phyloP scores from a whole-genome alignment of 164 flowering plant species.

The Cinnamomum chago region DNA sequence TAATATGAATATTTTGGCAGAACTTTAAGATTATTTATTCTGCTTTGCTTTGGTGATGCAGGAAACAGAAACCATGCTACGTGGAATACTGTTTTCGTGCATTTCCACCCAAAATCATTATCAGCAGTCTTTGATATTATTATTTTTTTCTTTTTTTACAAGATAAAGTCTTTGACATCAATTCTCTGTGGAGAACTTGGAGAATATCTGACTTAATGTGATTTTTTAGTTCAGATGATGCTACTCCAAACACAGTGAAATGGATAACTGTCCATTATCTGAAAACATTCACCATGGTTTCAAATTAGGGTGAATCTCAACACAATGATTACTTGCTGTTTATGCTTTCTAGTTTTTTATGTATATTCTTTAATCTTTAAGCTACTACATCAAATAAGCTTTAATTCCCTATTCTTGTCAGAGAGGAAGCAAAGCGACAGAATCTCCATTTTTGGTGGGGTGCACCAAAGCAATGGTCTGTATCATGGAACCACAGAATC shows the following conservation, averaged over 20 bases:
- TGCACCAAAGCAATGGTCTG: too few species aligned
- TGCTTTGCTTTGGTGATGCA: background rate
- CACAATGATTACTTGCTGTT: too few species aligned
- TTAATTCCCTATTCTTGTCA: conserved; percentile 23
- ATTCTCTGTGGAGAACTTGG: background rate
- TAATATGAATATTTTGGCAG: too few species aligned
- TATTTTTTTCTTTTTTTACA: too few species aligned
- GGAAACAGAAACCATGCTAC: background rate
- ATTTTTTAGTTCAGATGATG: background rate
- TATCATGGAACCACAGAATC: too few species aligned
- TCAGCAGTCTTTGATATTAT: background rate
- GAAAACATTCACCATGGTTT: too few species aligned
- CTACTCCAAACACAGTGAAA: background rate
- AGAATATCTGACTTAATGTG: too few species aligned
- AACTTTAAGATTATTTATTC: background rate
- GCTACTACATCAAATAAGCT: background rate
- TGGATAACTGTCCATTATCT: background rate
- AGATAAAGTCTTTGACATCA: background rate
- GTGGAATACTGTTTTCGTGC: background rate
- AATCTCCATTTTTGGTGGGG: too few species aligned
- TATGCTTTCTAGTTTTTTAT: too few species aligned
- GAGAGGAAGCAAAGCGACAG: conserved; percentile 68
- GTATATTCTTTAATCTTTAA: too few species aligned
- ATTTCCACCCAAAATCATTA: background rate
- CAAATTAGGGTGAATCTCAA: too few species aligned